phyloP scores from a whole-genome alignment of 768 basidiomycete species.

The Collybia sp. region DNA sequence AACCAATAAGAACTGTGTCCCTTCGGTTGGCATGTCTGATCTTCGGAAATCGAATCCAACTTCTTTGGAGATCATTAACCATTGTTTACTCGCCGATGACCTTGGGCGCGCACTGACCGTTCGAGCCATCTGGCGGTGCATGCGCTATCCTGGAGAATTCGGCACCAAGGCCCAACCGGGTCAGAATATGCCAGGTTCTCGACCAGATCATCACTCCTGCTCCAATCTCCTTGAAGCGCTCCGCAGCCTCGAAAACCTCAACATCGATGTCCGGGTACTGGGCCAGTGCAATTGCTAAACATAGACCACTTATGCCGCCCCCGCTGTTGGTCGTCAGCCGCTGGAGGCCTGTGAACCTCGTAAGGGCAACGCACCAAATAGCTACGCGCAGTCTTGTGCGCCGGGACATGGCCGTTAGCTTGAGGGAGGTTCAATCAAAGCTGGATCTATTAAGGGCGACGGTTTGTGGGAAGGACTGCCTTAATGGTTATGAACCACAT shows the following conservation, averaged over 20 bases:
- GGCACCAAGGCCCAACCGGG: constrained; percentile 28
- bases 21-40: constrained; percentile 34
- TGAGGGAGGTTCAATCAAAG: no score
- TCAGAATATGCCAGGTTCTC: constrained; percentile 34
- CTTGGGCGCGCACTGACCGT: constrained; percentile 13
- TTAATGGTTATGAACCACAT: no score
- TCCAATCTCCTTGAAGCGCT: constrained; percentile 46
- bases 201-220: constrained; percentile 43
- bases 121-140: constrained; percentile 25
- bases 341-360: constrained; percentile 3
- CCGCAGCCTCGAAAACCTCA: constrained; percentile 50
- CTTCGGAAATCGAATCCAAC: constrained; percentile 42
- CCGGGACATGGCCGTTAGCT: no score
- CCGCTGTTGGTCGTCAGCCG: constrained; percentile 10
- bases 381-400: constrained; percentile 11
- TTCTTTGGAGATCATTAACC: constrained; percentile 15
- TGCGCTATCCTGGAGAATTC: constrained; percentile 28
- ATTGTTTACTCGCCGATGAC: not conserved
- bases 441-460: no score
- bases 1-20: constrained; percentile 33
- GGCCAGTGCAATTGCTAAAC: constrained; percentile 34
- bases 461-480: no score
- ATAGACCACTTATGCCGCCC: constrained; percentile 23
- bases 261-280: constrained; percentile 50
- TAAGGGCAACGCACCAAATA: constrained; percentile 12